A percentile compares a stretch with the other conserved stretches of the same genome.
Conservation (phyloP, 1,284 basidiomycete genomes). For the Irpex sp. region DNA sequence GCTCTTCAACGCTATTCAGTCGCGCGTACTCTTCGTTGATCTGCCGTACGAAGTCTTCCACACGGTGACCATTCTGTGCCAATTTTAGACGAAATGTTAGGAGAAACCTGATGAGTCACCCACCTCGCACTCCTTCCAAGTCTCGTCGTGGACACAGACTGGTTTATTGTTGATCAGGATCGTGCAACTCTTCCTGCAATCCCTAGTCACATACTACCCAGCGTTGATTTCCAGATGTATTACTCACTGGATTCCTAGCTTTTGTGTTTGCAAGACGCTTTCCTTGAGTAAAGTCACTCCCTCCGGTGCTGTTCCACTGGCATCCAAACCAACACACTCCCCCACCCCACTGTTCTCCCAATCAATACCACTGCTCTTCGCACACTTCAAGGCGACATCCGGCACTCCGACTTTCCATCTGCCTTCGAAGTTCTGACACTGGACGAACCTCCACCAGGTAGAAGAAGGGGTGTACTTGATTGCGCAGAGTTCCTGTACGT, state of each 20-base stretch:
- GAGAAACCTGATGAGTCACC: slow-evolving; percentile 22
- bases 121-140: slow-evolving; percentile 84
- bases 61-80: slow-evolving; percentile 65
- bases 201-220: neutral
- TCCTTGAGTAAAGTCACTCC: slow-evolving; percentile 56
- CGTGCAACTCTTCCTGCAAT: slow-evolving; percentile 74
- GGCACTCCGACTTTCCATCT: slow-evolving; percentile 58
- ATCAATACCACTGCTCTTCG: slow-evolving; percentile 54
- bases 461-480: slow-evolving; percentile 45
- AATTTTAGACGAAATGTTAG: slow-evolving; percentile 1
- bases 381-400: slow-evolving; percentile 63
- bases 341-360: slow-evolving; percentile 62
- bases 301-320: slow-evolving; percentile 51
- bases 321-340: slow-evolving; percentile 52
- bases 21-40: slow-evolving; percentile 71
- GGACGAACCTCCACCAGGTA: slow-evolving; percentile 71
- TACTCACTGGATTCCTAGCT: slow-evolving; percentile 53
- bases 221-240: neutral
- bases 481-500: slow-evolving; percentile 81
- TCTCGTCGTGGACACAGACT: slow-evolving; percentile 73
- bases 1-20: slow-evolving; percentile 39
- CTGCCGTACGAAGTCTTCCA: slow-evolving; percentile 70
- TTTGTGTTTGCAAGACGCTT: slow-evolving; percentile 46
- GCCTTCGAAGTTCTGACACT: slow-evolving; percentile 74
- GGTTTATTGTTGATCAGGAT: slow-evolving; percentile 65